Base-by-base conservation (phyloP, 169 alveolate species). In the Plasmodium berghei region DNA sequence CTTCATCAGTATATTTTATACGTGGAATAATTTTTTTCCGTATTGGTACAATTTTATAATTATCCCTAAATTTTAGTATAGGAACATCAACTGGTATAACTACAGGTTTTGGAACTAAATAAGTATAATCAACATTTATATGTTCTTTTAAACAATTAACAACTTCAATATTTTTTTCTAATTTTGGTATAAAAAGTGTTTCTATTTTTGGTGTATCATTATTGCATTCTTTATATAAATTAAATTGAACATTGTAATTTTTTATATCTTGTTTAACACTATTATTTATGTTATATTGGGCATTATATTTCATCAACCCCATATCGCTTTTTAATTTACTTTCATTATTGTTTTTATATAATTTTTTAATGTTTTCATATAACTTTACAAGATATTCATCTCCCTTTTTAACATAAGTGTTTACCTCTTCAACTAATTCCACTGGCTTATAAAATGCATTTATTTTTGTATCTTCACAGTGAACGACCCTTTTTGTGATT, bases 81-180 rank as follows among this genome's bases (percentile, higher is more conserved):
- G 95, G 95, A 20, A 92, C 95, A 45, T 92, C 92, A 6, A 92
- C 92, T 45, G 95, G 95, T 72, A 92, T 90, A 56, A 92, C 93
- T 46, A 92, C 90, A 24, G 95, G 95, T 54, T 92, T 92, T 52
- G 95, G 95, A 24, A 92, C 93, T 80, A 92, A 69, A 66, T 92
- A 92, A 14, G 95, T 83, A 72, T 83, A 83, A 34, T 83, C 90
- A 40, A 83, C 90, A 55, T 83, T 56, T 8, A 83, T 45, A 46
- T 83, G 67, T 72, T 83, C 86, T 62, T 83, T 83, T 52, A 83
- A 69, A 26, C 56, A 46, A 48, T 59, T 83, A 40, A 83, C 73
- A 20, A 83, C 62, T 69, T 83, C 90, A n/a, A 83, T 58, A 62
- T 67, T 83, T 40, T 83, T 83, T 45, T 67, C 77, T 24, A 83